phyloP scores from a whole-genome alignment of 73 alveolate genomes.

The Blepharisma japonicum region DNA sequence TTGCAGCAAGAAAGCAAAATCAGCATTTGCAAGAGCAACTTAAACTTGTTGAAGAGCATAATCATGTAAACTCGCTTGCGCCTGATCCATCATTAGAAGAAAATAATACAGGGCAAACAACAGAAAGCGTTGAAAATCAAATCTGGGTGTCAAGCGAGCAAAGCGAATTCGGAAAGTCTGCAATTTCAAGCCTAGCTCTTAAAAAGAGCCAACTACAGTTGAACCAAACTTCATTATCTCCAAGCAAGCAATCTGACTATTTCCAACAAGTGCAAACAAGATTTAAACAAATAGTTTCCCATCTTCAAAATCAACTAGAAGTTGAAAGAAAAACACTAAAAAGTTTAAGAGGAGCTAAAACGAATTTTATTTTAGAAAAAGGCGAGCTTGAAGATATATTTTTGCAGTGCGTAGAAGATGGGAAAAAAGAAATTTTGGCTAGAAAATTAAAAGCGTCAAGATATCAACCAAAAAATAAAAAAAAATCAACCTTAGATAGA shows the following conservation, averaged over 20 bases:
- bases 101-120: too few relatives aligned
- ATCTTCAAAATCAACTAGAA: slow-evolving; percentile 17
- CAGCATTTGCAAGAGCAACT: neutral
- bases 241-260: neutral
- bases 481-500: neutral
- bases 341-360: neutral
- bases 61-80: too few relatives aligned
- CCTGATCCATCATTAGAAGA: too few relatives aligned
- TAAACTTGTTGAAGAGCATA: neutral
- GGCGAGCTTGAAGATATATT: slow-evolving; percentile 20
- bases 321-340: slow-evolving; percentile 12
- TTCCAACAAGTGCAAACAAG: neutral
- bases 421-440: slow-evolving; percentile 10
- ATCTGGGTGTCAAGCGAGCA: too few relatives aligned
- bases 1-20: slow-evolving; percentile 13
- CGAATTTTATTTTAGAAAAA: slow-evolving; percentile 24
- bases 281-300: neutral
- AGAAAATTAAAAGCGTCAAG: slow-evolving; percentile 23
- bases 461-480: neutral
- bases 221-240: too few relatives aligned
- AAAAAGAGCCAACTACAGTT: too few relatives aligned
- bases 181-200: too few relatives aligned
- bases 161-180: too few relatives aligned
- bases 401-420: slow-evolving; percentile 8
- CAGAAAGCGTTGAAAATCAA: too few relatives aligned